Evolutionary conservation across 2,329 filamentous ascomycete genomes (phyloP).

Genomic region (Plectosphaerella cucumerina): DNA sequence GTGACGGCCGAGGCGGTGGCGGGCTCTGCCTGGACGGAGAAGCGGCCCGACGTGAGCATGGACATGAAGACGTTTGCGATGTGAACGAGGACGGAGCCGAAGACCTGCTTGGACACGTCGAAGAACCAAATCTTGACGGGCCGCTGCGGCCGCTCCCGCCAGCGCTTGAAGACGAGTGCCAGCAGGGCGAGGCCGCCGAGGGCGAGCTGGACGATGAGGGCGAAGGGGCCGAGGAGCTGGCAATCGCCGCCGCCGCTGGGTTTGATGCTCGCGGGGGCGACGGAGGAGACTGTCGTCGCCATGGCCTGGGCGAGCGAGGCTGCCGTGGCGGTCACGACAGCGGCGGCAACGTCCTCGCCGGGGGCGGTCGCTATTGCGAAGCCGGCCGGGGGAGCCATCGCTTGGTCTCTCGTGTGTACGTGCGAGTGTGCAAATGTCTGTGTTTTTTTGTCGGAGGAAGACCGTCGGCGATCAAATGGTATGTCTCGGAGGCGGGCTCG

Average conservation of each 20-base stretch:
- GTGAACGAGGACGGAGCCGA: constrained; percentile 88
- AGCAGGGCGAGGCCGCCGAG: constrained; percentile 79
- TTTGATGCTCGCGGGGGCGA: constrained; percentile 9
- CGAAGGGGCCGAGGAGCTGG: constrained; percentile 82
- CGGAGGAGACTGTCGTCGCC: constrained; percentile 19
- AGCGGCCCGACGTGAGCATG: constrained; percentile 85
- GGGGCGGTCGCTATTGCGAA: constrained; percentile 2
- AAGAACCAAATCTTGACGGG: constrained; percentile 97
- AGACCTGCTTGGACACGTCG: constrained; percentile 94
- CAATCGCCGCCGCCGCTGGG: constrained; percentile 48
- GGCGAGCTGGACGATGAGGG: constrained; percentile 82
- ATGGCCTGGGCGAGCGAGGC: constrained; percentile 22
- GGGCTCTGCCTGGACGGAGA: constrained; percentile 60
- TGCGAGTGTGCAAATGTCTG: too few species aligned
- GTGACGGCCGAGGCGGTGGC: constrained; percentile 25
- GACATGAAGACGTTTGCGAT: constrained; percentile 93
- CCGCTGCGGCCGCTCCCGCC: constrained; percentile 84
- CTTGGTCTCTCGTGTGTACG: background rate
- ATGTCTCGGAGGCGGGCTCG: background rate
- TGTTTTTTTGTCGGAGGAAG: too few species aligned
- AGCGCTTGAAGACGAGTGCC: constrained; percentile 89
- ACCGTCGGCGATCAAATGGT: background rate
- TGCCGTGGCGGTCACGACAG: constrained; percentile 6
- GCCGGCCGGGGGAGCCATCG: constrained; percentile 1
- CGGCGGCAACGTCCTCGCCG: constrained; percentile 1